These are phyloP conservation scores for Rubroboletus satanas DNA, from an alignment of 768 basidiomycete species.

Conservation along the genomic window DNA sequence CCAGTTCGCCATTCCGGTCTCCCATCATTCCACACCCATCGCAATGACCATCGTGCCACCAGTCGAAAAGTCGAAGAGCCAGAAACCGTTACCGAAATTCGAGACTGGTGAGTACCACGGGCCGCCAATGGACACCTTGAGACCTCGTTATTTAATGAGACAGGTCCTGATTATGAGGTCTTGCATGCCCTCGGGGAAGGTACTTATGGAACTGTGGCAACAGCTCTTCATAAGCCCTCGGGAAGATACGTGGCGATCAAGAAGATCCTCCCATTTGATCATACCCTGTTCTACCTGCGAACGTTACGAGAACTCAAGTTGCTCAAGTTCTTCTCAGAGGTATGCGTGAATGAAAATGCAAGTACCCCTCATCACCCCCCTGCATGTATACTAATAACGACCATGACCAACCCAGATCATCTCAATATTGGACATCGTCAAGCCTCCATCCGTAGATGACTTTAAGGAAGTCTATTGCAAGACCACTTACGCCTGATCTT, in stretches of 20 bases:
- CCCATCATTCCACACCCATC: background rate
- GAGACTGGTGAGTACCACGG: conserved; percentile 50
- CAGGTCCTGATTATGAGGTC: conserved; percentile 71
- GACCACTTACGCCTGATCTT: conserved; percentile 17
- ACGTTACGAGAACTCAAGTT: conserved; percentile 92
- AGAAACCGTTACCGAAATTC: conserved; percentile 70
- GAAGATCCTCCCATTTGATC: conserved; percentile 93
- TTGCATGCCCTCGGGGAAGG: conserved; percentile 78
- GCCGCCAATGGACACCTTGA: background rate
- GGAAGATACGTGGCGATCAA: conserved; percentile 90
- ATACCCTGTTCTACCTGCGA: conserved; percentile 84
- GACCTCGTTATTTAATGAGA: conserved; percentile 5
- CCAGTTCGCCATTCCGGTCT: background rate
- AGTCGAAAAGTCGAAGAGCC: conserved; percentile 37
- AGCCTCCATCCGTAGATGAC: conserved; percentile 64
- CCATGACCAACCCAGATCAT: conserved; percentile 59
- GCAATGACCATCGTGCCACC: conserved; percentile 5
- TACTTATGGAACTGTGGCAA: conserved; percentile 87
- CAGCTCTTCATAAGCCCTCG: conserved; percentile 79
- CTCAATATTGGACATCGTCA: conserved; percentile 87
- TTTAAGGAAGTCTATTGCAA: conserved; percentile 88
- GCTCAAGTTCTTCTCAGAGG: conserved; percentile 77
- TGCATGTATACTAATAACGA: conserved; percentile 1
- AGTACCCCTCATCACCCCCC: conserved; percentile 11
- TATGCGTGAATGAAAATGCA: conserved; percentile 79